Base-by-base conservation (phyloP, 1,284 basidiomycete genomes). In the Microbotryomycetes sp. region DNA sequence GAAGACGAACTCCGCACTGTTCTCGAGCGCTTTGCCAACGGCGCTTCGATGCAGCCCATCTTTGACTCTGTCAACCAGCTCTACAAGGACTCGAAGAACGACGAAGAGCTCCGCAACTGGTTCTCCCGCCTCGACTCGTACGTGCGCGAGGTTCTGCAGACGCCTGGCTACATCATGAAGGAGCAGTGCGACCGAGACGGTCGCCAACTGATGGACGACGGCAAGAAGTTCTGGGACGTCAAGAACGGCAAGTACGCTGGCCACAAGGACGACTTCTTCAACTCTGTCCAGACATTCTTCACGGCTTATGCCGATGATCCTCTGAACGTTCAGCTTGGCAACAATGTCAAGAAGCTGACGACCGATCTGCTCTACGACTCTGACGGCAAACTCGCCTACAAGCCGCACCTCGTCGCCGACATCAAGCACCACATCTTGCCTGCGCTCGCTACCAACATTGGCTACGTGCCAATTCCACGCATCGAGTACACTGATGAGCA, bases 1-100 rank as follows among this genome's bases (percentile, higher is more conserved):
- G 79, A 81, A 23, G 67, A 73, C 31, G 85, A 91, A 72, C 81
- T 94, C 46, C 83, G 88, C 55, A 85, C 83, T 1, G 79, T 97
- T 15, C 82, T 96, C 56, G 92, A 97, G 78, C 85, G 93, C 45
- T 94, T 97, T 74, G 92, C 93, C 45, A 88, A 92, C 72, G 83
- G 82, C 66, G 73, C 72, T 50, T 75, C 68, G 71, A 82, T 91
- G 75, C 79, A 86, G 62, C 77, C 81, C 52, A 83, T 94, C 62
- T 79, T 88, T 54, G 81, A 88, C 68, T 83, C 91, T 13, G 79
- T 88, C 60, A 81, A 87, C 72, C 81, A 81, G 16, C 79, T 97
- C 48, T 87, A 86, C 71, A 79, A 85, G 52, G 89, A 93, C 73
- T 82, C 87, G 0, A 79, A 80, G 63, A 80, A 86, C 59, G 93